Conservation (phyloP, 2,329 filamentous ascomycete genomes). For the Colletotrichum kahawae region DNA sequence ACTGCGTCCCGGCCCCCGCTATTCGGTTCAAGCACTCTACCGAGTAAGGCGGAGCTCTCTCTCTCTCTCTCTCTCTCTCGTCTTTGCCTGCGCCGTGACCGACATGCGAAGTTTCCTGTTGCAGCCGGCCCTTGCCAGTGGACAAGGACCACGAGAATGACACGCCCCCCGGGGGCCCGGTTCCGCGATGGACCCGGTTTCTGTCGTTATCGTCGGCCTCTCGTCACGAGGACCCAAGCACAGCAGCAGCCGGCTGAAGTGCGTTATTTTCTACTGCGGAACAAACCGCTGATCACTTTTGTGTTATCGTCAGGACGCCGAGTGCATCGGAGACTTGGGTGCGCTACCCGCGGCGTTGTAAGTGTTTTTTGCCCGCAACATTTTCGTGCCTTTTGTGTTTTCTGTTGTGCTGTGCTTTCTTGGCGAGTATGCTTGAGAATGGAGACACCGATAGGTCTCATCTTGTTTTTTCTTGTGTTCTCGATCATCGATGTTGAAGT, state of each 20-base stretch:
- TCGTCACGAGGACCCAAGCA: background rate
- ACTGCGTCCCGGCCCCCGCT: background rate
- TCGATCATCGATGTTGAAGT: background rate
- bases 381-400: background rate
- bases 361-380: background rate
- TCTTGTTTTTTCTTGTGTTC: background rate
- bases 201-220: background rate
- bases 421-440: background rate
- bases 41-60: background rate
- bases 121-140: background rate
- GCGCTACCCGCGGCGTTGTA: conserved; percentile 11
- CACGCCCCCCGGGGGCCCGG: background rate
- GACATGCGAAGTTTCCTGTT: background rate
- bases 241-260: background rate
- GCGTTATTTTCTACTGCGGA: background rate
- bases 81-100: background rate
- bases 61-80: background rate
- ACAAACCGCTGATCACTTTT: conserved; percentile 1
- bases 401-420: background rate
- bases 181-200: background rate
- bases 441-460: background rate
- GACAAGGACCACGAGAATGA: background rate
- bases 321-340: conserved; percentile 2
- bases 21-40: conserved; percentile 1
- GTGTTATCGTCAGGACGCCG: background rate